Base-by-base conservation (phyloP, 1,284 basidiomycete species). In the Rhodotorula sp. region DNA sequence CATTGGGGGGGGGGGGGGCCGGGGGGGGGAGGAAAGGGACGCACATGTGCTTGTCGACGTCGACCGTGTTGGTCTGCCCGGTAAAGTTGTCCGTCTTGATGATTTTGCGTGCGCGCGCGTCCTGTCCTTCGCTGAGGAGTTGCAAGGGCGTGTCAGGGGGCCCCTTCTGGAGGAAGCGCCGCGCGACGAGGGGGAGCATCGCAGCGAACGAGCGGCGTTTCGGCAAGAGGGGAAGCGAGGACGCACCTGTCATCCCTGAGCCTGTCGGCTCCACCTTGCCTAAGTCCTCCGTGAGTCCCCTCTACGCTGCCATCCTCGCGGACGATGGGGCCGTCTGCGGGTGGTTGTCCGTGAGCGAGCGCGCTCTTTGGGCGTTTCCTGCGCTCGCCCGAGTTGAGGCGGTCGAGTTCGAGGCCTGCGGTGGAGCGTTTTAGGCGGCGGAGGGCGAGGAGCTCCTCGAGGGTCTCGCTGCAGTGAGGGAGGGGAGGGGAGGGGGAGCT, bases 11-110 rank as follows among this genome's bases (percentile, higher is more conserved):
- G 5, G 17, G 15, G 22, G 41, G n/a, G 50, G 60, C 6, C 13
- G 3, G 10, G 39, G 36, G 32, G 32, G 29, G 27, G 19, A 41
- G 36, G 22, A 15, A 15, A 22, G 29, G 37, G 37, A 81, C 90
- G 72, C 70, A 95, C 95, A 98, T 98, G 80, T 98, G 96, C 80
- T 97, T 97, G 83, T 99, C 95, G 12, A 97, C 94, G 79, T 97
- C 95, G 21, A 98, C 85, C 2, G 89, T 88, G 80, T 97, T 97
- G 3, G 95, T 99, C 82, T 98, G 95, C 74, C 93, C 91, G 0
- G 96, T 98, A 81, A 99, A 97, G 83, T 97, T 97, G 83, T 92
- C 95, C 36, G 87, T 85, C 61, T 92, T 86, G 8, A 97, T 88
- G 10, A 89, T 88, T 61, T 68, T 66, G 41, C 70, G 59, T 39